phyloP scores from a whole-genome alignment of 2,329 filamentous ascomycete species.

The Fusarium sp. region DNA sequence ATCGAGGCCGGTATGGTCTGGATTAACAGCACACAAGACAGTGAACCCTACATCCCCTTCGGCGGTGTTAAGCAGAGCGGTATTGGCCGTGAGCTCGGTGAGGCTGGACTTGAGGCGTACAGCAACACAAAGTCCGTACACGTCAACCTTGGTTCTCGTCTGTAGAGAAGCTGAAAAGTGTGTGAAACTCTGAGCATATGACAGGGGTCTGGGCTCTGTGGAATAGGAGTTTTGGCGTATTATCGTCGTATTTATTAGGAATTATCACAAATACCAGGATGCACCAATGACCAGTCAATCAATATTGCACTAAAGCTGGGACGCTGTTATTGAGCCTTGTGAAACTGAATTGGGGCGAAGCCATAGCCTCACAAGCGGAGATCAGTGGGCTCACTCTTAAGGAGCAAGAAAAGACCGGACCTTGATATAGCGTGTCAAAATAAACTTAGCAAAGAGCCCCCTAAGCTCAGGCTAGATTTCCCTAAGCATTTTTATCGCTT shows the following conservation, averaged over 20 bases:
- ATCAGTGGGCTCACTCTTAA: neutral
- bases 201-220: neutral
- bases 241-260: constrained; percentile 8
- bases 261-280: constrained; percentile 20
- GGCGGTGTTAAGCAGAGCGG: constrained; percentile 45
- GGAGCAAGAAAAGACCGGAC: no score
- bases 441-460: no score
- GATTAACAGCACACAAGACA: constrained; percentile 54
- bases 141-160: constrained; percentile 41
- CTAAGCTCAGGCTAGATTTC: no score
- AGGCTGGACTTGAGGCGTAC: constrained; percentile 43
- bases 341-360: constrained; percentile 10
- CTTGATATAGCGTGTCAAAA: no score
- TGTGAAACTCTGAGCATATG: neutral
- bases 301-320: neutral
- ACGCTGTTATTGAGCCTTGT: neutral
- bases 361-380: constrained; percentile 8
- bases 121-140: constrained; percentile 42
- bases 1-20: constrained; percentile 75
- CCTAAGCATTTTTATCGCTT: no score
- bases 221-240: constrained; percentile 32
- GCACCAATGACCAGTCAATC: neutral
- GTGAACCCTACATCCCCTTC: constrained; percentile 42
- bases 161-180: constrained; percentile 16
- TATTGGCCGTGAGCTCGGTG: constrained; percentile 42